Evolutionary conservation across 768 basidiomycete genomes (phyloP).

Genomic region (Hericium coralloides): DNA sequence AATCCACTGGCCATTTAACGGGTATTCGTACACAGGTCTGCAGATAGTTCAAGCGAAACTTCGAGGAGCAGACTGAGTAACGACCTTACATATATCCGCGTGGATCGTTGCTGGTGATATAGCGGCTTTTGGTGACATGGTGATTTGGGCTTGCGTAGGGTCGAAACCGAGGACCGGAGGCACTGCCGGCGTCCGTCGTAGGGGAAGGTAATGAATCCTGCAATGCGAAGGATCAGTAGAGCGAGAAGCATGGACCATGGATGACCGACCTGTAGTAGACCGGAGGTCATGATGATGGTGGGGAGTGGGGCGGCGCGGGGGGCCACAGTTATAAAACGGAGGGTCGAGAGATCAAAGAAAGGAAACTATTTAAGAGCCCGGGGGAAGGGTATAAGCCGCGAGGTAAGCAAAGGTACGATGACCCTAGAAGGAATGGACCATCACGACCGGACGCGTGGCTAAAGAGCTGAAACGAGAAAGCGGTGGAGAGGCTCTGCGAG

Average conservation of each 20-base stretch:
- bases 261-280: constrained; percentile 21
- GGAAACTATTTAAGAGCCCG: constrained; percentile 13
- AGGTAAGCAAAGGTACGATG: background rate
- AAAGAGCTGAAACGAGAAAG: background rate
- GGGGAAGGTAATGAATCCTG: constrained; percentile 27
- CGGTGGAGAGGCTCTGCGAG: background rate
- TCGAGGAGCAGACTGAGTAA: background rate
- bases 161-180: constrained; percentile 35
- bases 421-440: background rate
- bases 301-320: constrained; percentile 17
- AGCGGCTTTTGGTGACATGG: constrained; percentile 78
- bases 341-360: constrained; percentile 9
- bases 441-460: background rate
- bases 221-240: background rate
- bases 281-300: constrained; percentile 24
- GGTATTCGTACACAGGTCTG: constrained; percentile 84
- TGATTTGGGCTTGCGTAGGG: constrained; percentile 71
- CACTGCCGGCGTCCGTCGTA: constrained; percentile 11
- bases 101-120: constrained; percentile 86
- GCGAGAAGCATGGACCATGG: background rate
- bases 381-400: constrained; percentile 3
- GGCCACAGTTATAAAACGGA: constrained; percentile 8
- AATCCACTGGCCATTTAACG: constrained; percentile 84
- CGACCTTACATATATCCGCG: constrained; percentile 73
- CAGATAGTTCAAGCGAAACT: constrained; percentile 4